A percentile compares a stretch with the other conserved stretches of the same genome.
phyloP scores from a whole-genome alignment of 805 yeast species.

The Saccharomyces paradoxus region DNA sequence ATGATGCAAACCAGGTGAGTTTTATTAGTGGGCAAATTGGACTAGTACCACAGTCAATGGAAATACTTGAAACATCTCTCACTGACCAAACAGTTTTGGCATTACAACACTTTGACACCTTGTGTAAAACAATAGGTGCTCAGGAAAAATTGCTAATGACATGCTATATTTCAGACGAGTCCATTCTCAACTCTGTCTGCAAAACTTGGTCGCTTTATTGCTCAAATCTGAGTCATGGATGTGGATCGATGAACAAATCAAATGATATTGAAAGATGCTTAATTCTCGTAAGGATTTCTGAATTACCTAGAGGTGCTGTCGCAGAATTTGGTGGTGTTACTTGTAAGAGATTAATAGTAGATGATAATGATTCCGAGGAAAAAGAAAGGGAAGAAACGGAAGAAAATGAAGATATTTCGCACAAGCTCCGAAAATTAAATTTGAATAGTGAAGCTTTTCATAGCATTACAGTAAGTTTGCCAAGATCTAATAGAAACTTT shows the following conservation, averaged over 20 bases:
- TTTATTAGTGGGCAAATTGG: conserved; percentile 88
- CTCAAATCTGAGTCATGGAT: conserved; percentile 15
- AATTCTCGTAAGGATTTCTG: conserved; percentile 46
- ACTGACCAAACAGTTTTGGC: conserved; percentile 43
- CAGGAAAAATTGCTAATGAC: conserved; percentile 39
- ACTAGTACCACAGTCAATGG: conserved; percentile 65
- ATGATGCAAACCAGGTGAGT: conserved; percentile 44
- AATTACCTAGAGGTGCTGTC: conserved; percentile 53
- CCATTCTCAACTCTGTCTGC: conserved; percentile 26
- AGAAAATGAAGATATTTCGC: not conserved
- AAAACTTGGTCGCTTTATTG: conserved; percentile 42
- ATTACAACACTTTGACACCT: conserved; percentile 64
- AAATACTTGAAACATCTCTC: conserved; percentile 28
- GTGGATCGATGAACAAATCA: conserved; percentile 17
- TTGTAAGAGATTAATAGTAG: conserved; percentile 31
- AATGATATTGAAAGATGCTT: conserved; percentile 28
- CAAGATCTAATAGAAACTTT: conserved; percentile 7
- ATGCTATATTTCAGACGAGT: conserved; percentile 43
- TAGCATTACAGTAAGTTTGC: conserved; percentile 1
- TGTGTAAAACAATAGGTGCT: conserved; percentile 47
- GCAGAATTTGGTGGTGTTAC: conserved; percentile 73
- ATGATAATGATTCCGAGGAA: conserved; percentile 38
- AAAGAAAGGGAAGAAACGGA: conserved; percentile 33
- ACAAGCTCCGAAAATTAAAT: not conserved
- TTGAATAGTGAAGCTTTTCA: not conserved